These are phyloP conservation scores for Nannochloris sp. DNA, from an alignment of 139 green algal genomes.

Conservation along the genomic window DNA sequence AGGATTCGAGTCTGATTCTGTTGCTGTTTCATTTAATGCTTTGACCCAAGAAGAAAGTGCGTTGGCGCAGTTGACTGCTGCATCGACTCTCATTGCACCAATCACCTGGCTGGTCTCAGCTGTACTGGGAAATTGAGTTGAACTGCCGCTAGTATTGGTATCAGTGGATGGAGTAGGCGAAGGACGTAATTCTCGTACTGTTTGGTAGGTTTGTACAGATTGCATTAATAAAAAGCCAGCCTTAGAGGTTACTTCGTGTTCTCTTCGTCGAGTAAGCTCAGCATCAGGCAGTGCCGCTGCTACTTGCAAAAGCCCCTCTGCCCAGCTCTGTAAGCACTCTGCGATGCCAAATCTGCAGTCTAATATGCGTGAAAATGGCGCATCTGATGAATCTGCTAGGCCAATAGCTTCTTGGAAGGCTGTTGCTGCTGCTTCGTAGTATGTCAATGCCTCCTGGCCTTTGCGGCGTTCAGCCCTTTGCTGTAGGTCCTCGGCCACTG, in stretches of 20 bases:
- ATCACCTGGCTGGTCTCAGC: neutral
- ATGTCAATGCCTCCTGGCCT: slow-evolving; percentile 30
- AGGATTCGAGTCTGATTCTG: neutral
- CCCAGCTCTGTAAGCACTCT: slow-evolving; percentile 45
- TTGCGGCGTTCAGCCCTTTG: slow-evolving; percentile 48
- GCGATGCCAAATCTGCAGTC: slow-evolving; percentile 29
- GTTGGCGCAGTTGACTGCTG: slow-evolving; percentile 46
- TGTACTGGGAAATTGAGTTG: no score
- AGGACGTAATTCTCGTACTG: slow-evolving; percentile 18
- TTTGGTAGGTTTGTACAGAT: slow-evolving; percentile 33
- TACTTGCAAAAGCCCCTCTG: slow-evolving; percentile 21
- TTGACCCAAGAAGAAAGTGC: slow-evolving; percentile 16
- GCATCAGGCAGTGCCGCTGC: slow-evolving; percentile 22
- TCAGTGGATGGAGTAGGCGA: no score
- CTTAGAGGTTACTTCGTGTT: slow-evolving; percentile 1
- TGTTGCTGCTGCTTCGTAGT: slow-evolving; percentile 32
- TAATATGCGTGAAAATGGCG: neutral
- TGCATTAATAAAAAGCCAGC: slow-evolving; percentile 27
- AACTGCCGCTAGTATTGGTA: no score
- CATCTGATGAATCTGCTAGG: neutral
- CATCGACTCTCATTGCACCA: slow-evolving; percentile 21
- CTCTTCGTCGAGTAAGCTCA: slow-evolving; percentile 10
- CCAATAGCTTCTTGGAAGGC: slow-evolving; percentile 20
- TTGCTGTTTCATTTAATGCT: neutral
- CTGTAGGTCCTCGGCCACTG: slow-evolving; percentile 58